A percentile compares a stretch with the other conserved stretches of the same genome.
Evolutionary conservation across 345 rosid species (phyloP).

Genomic region (Erodium maritimum): DNA sequence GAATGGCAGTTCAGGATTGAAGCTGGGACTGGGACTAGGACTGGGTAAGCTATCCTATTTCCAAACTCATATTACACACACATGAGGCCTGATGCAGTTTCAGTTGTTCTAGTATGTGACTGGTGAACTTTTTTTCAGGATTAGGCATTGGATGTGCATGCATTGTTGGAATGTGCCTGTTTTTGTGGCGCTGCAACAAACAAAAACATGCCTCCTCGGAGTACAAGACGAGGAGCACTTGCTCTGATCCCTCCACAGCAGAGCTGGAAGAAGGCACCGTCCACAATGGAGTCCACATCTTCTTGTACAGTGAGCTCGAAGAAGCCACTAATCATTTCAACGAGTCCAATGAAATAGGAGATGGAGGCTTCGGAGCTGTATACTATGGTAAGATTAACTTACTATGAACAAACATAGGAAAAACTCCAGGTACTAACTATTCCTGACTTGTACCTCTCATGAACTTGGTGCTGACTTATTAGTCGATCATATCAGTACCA

Average conservation of each 20-base stretch:
- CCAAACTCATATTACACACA: neutral
- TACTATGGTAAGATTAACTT: constrained; percentile 32
- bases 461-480: too few species aligned
- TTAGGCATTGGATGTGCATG: constrained; percentile 28
- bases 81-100: neutral
- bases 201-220: constrained; percentile 15
- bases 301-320: constrained; percentile 50
- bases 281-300: constrained; percentile 37
- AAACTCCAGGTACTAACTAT: too few species aligned
- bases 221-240: constrained; percentile 13
- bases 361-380: constrained; percentile 68
- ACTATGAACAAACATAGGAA: too few species aligned
- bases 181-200: constrained; percentile 6
- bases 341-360: constrained; percentile 40
- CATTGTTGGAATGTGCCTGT: constrained; percentile 7
- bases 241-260: constrained; percentile 17
- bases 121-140: constrained; percentile 10
- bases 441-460: too few species aligned
- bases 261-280: constrained; percentile 23
- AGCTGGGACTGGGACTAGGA: neutral
- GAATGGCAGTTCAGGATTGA: neutral
- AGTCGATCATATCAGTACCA: too few species aligned
- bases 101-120: neutral
- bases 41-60: neutral
- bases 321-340: constrained; percentile 46